Evolutionary conservation across 1,284 basidiomycete species (phyloP), one percentile per base, ranked within the genome.

Genomic region (Phaffia rhodozyma): DNA sequence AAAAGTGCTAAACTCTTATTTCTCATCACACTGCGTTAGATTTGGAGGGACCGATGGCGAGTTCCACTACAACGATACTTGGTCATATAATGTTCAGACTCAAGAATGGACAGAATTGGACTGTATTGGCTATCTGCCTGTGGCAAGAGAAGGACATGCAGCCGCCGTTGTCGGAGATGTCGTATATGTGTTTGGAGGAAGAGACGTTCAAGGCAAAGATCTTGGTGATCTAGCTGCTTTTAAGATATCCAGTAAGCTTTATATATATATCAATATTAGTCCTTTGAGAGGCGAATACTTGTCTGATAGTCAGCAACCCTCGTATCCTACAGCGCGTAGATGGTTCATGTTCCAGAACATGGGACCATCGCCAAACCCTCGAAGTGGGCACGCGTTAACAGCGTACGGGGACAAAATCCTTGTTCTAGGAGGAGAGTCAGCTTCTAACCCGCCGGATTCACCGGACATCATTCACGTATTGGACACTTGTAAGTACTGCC

Each of bases 311-410:
- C 16, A 25, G 38, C 5, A 21, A 47, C 58, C 56, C 57, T 69
- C 86, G 83, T 84, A 74, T 83, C 84, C 69, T 78, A 84, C 68
- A 79, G 79, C 81, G 68, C 78, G 79, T 68, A 75, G 82, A 70
- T 97, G 94, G 94, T 98, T 93, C 78, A 97, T 94, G 90, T 97
- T 98, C 79, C 92, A 96, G 75, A 96, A 97, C 74, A 97, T 97
- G 94, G 94, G 94, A 2, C 92, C 92, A 16, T 83, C 89, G 7
- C 94, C 94, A 1, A 85, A 82, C 62, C 89, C 91, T 18, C 83
- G 94, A 60, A 92, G 89, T 20, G 94, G 94, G 3, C 94, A 98
- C 76, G 88, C 91, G 25, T 92, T 97, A 88, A 89, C 93, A 5
- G 85, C 88, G 16, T 86, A 86, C 72, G 89, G 90, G 60, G 83